A percentile compares a stretch with the other conserved stretches of the same genome.
These are phyloP conservation scores for Amniculicola lignicola DNA, from an alignment of 495 filamentous ascomycete genomes.

Conservation along the genomic window DNA sequence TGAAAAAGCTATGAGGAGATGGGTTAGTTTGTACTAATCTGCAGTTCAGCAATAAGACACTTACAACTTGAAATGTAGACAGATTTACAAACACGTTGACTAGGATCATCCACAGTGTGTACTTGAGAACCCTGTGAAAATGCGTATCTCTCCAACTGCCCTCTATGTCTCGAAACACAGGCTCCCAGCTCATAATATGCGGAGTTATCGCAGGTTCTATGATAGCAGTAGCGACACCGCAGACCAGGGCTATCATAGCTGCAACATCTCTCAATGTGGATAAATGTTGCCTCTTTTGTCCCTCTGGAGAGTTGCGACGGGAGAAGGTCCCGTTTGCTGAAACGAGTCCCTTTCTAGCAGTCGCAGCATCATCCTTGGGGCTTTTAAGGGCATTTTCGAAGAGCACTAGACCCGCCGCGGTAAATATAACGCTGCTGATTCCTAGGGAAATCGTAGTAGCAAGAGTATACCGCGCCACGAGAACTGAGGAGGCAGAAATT, in stretches of 20 bases:
- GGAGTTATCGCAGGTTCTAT: constrained; percentile 30
- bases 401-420: constrained; percentile 21
- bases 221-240: constrained; percentile 25
- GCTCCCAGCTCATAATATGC: constrained; percentile 28
- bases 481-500: constrained; percentile 19
- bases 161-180: constrained; percentile 6
- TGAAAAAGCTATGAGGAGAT: constrained; percentile 21
- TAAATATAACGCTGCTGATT: constrained; percentile 27
- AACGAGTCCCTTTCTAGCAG: constrained; percentile 23
- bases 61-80: constrained; percentile 20
- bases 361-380: constrained; percentile 17
- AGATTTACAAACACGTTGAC: constrained; percentile 14
- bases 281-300: constrained; percentile 26
- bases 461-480: constrained; percentile 23
- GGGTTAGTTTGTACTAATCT: not conserved
- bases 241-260: constrained; percentile 14
- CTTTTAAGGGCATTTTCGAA: constrained; percentile 29
- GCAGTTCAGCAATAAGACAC: not conserved
- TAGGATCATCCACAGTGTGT: constrained; percentile 19
- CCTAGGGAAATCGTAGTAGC: constrained; percentile 25
- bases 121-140: constrained; percentile 11
- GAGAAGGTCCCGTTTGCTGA: constrained; percentile 33
- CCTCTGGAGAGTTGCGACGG: constrained; percentile 15
- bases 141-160: constrained; percentile 23
- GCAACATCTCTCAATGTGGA: constrained; percentile 27